These are phyloP conservation scores for Tausonia pullulans DNA, from an alignment of 1,284 basidiomycete genomes.

Conservation along the genomic window DNA sequence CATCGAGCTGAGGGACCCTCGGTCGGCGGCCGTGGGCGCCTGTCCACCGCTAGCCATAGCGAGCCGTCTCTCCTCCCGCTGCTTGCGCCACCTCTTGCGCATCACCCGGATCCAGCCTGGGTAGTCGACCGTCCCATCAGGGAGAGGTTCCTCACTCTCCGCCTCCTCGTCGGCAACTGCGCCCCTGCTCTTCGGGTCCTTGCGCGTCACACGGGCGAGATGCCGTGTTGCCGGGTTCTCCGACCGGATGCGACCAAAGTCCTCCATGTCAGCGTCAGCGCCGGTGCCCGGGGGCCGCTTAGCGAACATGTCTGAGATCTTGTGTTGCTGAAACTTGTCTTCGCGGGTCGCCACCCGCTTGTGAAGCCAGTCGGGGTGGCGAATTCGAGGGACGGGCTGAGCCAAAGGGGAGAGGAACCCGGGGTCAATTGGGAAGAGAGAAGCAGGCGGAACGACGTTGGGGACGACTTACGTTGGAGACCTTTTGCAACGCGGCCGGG, in stretches of 20 bases:
- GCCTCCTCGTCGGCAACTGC: conserved; percentile 17
- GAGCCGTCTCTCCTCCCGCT: conserved; percentile 40
- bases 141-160: conserved; percentile 35
- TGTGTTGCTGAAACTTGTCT: conserved; percentile 97
- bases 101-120: conserved; percentile 68
- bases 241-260: conserved; percentile 38
- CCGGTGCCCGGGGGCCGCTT: conserved; percentile 29
- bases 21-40: conserved; percentile 35
- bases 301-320: conserved; percentile 89
- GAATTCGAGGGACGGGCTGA: conserved; percentile 78
- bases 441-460: background rate
- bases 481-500: conserved; percentile 96
- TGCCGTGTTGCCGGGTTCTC: conserved; percentile 28
- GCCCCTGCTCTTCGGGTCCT: conserved; percentile 24
- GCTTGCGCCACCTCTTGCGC: conserved; percentile 66
- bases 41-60: conserved; percentile 28
- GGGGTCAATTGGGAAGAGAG: background rate
- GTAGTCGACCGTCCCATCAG: conserved; percentile 57
- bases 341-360: conserved; percentile 76
- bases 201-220: conserved; percentile 44
- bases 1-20: conserved; percentile 53
- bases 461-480: conserved; percentile 50
- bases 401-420: background rate
- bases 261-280: conserved; percentile 49
- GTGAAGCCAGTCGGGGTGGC: conserved; percentile 96